Conservation (phyloP, 2,329 filamentous ascomycete genomes). For the Pestalotiopsis sp. region DNA sequence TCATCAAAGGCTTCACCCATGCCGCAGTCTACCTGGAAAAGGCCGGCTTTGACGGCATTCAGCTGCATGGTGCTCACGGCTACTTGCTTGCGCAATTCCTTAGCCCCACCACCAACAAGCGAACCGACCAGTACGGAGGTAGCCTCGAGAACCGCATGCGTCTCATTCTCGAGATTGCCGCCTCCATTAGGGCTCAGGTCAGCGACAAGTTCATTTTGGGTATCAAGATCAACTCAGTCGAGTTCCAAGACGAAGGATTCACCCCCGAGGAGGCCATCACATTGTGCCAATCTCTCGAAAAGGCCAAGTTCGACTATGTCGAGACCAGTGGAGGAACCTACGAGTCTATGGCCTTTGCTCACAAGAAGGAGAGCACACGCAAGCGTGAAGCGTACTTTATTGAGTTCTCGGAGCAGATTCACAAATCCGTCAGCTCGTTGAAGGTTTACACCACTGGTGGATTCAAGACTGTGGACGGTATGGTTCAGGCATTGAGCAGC, state of each 20-base stretch:
- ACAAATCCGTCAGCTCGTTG: slow-evolving; percentile 48
- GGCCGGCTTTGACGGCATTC: slow-evolving; percentile 60
- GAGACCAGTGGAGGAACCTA: slow-evolving; percentile 64
- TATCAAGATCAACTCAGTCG: slow-evolving; percentile 63
- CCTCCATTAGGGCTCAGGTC: slow-evolving; percentile 36
- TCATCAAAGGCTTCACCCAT: slow-evolving; percentile 50
- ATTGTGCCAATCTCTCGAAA: slow-evolving; percentile 51
- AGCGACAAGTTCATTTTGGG: slow-evolving; percentile 45
- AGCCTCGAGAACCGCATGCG: slow-evolving; percentile 48
- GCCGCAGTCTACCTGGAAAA: slow-evolving; percentile 61
- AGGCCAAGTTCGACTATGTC: slow-evolving; percentile 56
- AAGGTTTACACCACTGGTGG: slow-evolving; percentile 58
- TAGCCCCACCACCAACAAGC: slow-evolving; percentile 48
- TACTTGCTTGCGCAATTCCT: slow-evolving; percentile 59
- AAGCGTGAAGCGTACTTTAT: slow-evolving; percentile 61
- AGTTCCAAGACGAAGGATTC: slow-evolving; percentile 56
- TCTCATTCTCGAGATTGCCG: slow-evolving; percentile 48
- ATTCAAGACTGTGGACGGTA: slow-evolving; percentile 53
- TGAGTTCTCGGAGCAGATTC: slow-evolving; percentile 56
- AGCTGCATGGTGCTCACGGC: slow-evolving; percentile 57
- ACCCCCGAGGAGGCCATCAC: slow-evolving; percentile 51
- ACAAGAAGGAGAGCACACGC: slow-evolving; percentile 56
- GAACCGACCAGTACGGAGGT: slow-evolving; percentile 55
- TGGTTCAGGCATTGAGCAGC: slow-evolving; percentile 54
- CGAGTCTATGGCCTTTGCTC: slow-evolving; percentile 52